phyloP scores from a whole-genome alignment of 345 rosid species.

The Brassica carinata region DNA sequence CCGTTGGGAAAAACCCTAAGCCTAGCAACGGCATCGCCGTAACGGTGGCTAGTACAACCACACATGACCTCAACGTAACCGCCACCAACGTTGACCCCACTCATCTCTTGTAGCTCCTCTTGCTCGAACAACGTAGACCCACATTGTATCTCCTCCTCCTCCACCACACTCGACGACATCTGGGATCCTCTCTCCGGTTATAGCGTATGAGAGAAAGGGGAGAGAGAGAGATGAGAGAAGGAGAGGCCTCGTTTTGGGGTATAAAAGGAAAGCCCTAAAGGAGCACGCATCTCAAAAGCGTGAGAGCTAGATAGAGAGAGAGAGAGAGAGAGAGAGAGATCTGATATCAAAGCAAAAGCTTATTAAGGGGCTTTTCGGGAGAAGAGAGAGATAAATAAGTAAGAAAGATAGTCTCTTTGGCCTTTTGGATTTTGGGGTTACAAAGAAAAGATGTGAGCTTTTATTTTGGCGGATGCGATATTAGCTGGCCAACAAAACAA shows the following conservation, averaged over 20 bases:
- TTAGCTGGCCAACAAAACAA: constrained; percentile 61
- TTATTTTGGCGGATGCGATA: constrained; percentile 40
- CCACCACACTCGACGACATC: constrained; percentile 73
- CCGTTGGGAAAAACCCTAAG: constrained; percentile 98
- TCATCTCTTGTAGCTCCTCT: constrained; percentile 85
- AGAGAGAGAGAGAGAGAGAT: constrained; percentile 34
- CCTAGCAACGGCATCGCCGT: constrained; percentile 98
- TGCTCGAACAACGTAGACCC: constrained; percentile 66
- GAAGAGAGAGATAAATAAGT: constrained; percentile 30
- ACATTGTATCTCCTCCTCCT: constrained; percentile 53
- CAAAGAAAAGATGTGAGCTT: constrained; percentile 14
- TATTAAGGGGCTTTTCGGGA: constrained; percentile 28
- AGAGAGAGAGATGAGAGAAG: constrained; percentile 35
- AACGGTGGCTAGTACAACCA: constrained; percentile 97
- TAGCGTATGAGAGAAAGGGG: constrained; percentile 25
- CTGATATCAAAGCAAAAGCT: constrained; percentile 41
- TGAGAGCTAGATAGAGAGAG: background rate
- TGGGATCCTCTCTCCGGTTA: constrained; percentile 5
- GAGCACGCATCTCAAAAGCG: constrained; percentile 55
- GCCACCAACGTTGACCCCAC: constrained; percentile 68
- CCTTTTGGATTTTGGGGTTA: constrained; percentile 39
- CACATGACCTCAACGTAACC: constrained; percentile 92
- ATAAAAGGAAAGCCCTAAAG: constrained; percentile 47
- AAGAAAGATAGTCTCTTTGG: constrained; percentile 37
- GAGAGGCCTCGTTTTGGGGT: constrained; percentile 46